Conservation (phyloP, 2,329 filamentous ascomycete genomes). For the Knufia petricola region DNA sequence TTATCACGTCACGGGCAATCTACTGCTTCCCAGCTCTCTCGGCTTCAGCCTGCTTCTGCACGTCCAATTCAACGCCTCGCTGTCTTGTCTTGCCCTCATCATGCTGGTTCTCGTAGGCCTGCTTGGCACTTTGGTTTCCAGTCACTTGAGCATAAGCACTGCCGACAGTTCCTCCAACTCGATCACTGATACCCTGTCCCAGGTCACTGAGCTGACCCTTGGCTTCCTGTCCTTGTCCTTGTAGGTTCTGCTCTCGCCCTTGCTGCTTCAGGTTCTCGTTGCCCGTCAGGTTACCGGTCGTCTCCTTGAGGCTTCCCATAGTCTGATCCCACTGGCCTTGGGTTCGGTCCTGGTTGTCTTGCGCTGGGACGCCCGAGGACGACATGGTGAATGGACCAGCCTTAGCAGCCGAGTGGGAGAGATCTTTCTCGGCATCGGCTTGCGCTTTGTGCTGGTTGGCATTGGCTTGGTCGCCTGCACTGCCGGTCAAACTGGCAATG, state of each 20-base stretch:
- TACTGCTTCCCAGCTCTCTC: conserved; percentile 2
- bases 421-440: conserved; percentile 57
- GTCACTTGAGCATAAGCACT: conserved; percentile 61
- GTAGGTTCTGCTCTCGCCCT: conserved; percentile 67
- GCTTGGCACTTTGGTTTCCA: conserved; percentile 58
- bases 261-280: conserved; percentile 63
- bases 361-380: conserved; percentile 57
- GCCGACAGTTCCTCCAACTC: conserved; percentile 63
- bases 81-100: conserved; percentile 77
- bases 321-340: conserved; percentile 77
- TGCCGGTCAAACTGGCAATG: conserved; percentile 65
- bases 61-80: conserved; percentile 70
- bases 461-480: conserved; percentile 55
- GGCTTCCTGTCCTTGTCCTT: conserved; percentile 73
- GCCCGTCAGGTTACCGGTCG: conserved; percentile 64
- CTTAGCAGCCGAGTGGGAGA: conserved; percentile 66
- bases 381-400: conserved; percentile 63
- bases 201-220: conserved; percentile 71
- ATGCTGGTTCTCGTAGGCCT: conserved; percentile 40
- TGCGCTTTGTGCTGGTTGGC: conserved; percentile 56
- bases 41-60: conserved; percentile 58
- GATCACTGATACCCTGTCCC: conserved; percentile 55
- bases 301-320: conserved; percentile 74
- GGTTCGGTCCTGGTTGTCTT: conserved; percentile 63
- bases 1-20: background rate